phyloP scores from a whole-genome alignment of 2,329 filamentous ascomycete species.

The Nannizziopsis barbatae region DNA sequence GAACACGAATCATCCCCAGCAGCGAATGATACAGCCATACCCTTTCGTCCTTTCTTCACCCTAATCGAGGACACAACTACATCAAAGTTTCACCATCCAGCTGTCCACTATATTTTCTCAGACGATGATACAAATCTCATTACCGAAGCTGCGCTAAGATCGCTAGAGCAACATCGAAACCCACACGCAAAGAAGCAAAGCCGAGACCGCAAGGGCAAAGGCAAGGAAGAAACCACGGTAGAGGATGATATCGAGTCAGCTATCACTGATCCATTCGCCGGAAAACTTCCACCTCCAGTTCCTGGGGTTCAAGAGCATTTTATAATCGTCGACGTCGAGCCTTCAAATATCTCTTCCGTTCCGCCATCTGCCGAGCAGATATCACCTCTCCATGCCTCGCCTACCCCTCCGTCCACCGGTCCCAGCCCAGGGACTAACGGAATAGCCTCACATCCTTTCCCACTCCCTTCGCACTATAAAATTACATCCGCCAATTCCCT shows the following conservation, averaged over 20 bases:
- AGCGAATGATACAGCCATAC: constrained; percentile 13
- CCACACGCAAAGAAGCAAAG: neutral
- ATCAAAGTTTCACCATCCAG: constrained; percentile 67
- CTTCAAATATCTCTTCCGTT: constrained; percentile 12
- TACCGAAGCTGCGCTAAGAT: constrained; percentile 51
- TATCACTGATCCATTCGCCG: neutral
- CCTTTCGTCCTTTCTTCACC: constrained; percentile 74
- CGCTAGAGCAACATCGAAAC: constrained; percentile 34
- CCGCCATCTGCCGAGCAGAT: constrained; percentile 27
- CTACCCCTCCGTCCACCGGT: constrained; percentile 55
- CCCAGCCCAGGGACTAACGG: constrained; percentile 53
- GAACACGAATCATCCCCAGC: neutral
- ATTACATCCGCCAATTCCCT: constrained; percentile 63
- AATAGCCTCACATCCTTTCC: constrained; percentile 1
- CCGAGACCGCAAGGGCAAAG: neutral
- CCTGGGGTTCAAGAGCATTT: constrained; percentile 44
- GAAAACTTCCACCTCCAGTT: constrained; percentile 34
- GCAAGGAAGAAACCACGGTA: constrained; percentile 5
- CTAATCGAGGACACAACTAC: constrained; percentile 66
- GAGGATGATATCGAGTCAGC: neutral
- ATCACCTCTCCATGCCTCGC: neutral
- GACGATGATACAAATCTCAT: constrained; percentile 78
- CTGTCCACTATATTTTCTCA: constrained; percentile 81
- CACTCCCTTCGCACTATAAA: constrained; percentile 27
- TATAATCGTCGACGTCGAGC: constrained; percentile 45